Percentiles rank a stretch among this genome's conserved stretches.
These are phyloP conservation scores for Venustampulla echinocandica DNA, from an alignment of 495 filamentous ascomycete species.

Conservation along the genomic window DNA sequence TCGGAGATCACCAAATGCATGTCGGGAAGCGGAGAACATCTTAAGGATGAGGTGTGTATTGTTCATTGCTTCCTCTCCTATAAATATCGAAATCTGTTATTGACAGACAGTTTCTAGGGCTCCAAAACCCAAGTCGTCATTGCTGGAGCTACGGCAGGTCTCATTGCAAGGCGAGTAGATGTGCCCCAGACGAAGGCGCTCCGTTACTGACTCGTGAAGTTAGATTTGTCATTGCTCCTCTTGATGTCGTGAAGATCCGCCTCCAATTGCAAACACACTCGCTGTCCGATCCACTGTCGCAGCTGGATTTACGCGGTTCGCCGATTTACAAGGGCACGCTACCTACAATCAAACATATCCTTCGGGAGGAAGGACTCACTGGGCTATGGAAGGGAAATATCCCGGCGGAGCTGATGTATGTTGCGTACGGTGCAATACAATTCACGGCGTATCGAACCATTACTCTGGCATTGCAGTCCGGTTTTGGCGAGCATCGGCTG, in stretches of 20 bases:
- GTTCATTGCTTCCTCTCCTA: not conserved
- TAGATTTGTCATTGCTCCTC: conserved; percentile 83
- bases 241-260: conserved; percentile 96
- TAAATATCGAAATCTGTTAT: not conserved
- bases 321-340: conserved; percentile 75
- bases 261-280: conserved; percentile 84
- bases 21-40: conserved; percentile 63
- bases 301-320: conserved; percentile 36
- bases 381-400: conserved; percentile 98
- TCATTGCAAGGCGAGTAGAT: conserved; percentile 64
- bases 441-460: conserved; percentile 81
- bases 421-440: conserved; percentile 79
- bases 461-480: conserved; percentile 47
- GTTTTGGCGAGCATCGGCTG: conserved; percentile 22
- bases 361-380: conserved; percentile 69
- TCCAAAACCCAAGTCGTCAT: conserved; percentile 70
- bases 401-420: conserved; percentile 87
- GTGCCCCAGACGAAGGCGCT: not conserved
- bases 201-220: conserved; percentile 1
- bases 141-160: conserved; percentile 79
- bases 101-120: conserved; percentile 52
- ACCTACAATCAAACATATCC: conserved; percentile 65
- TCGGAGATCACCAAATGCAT: conserved; percentile 44
- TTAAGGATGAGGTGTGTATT: conserved; percentile 73
- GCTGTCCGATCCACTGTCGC: conserved; percentile 51